Percentiles rank a stretch among this genome's conserved stretches.
These are phyloP conservation scores for Sporothrix pseudoabietina DNA, from an alignment of 2,329 filamentous ascomycete species.

Conservation along the genomic window DNA sequence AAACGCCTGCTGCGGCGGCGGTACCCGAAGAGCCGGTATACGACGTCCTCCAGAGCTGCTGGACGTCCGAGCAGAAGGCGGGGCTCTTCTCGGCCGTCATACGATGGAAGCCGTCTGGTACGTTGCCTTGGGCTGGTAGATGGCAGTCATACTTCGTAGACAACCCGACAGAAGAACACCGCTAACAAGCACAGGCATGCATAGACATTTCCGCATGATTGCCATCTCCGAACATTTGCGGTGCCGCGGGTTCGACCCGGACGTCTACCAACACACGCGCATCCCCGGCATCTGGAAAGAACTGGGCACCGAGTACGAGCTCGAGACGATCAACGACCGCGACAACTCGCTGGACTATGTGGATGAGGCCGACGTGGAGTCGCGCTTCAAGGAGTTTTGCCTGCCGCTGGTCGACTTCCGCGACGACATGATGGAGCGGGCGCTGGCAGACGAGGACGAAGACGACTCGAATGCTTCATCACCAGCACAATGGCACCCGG, in stretches of 20 bases:
- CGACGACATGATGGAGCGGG: constrained; percentile 34
- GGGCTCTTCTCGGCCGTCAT: constrained; percentile 92
- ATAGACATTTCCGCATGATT: constrained; percentile 92
- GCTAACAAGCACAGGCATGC: constrained; percentile 64
- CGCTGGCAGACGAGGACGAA: constrained; percentile 28
- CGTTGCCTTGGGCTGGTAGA: background rate
- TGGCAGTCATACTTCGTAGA: background rate
- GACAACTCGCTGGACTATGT: constrained; percentile 36
- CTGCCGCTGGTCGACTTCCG: constrained; percentile 35
- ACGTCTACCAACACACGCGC: constrained; percentile 73
- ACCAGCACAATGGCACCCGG: constrained; percentile 35
- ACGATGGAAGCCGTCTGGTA: constrained; percentile 93
- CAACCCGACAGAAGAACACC: background rate
- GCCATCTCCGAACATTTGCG: constrained; percentile 78
- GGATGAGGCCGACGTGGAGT: constrained; percentile 30
- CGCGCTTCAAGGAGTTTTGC: constrained; percentile 36
- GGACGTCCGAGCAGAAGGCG: constrained; percentile 95
- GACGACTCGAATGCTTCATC: constrained; percentile 32
- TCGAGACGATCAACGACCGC: constrained; percentile 75
- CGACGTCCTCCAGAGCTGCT: constrained; percentile 64
- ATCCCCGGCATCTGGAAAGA: constrained; percentile 93
- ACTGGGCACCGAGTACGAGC: constrained; percentile 78
- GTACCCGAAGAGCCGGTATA: constrained; percentile 29
- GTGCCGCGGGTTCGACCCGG: constrained; percentile 76
- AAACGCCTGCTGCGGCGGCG: constrained; percentile 47